These are phyloP conservation scores for Phytophthora hibernalis DNA, from an alignment of 352 stramenopile species.

Conservation along the genomic window DNA sequence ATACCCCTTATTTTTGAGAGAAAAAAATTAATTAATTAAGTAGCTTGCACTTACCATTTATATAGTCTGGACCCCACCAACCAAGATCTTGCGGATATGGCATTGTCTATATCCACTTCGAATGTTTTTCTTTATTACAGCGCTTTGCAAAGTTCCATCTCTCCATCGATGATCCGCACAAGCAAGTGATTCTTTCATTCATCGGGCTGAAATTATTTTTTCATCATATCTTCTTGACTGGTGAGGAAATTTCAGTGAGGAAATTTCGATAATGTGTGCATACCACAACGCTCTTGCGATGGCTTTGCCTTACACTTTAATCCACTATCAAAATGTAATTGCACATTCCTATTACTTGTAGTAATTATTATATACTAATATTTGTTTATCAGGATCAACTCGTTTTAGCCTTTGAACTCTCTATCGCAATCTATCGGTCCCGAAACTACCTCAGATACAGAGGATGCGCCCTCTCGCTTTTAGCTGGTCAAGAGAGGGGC, in stretches of 20 bases:
- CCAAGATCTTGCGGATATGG: not conserved
- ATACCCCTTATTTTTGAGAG: too few species aligned
- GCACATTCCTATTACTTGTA: too few species aligned
- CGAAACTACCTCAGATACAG: too few species aligned
- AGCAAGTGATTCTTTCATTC: too few species aligned
- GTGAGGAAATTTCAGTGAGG: not conserved
- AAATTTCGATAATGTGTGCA: not conserved
- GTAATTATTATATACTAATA: too few species aligned
- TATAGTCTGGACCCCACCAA: not conserved
- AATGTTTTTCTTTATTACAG: conserved; percentile 7
- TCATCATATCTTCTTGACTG: conserved; percentile 1
- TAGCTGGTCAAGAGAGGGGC: too few species aligned
- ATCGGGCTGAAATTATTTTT: conserved; percentile 8
- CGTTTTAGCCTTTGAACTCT: too few species aligned
- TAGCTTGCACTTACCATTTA: not conserved
- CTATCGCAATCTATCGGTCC: too few species aligned
- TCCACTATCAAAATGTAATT: too few species aligned
- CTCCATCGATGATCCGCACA: conserved; percentile 10
- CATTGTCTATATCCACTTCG: not conserved
- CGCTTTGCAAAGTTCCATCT: conserved; percentile 18
- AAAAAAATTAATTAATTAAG: too few species aligned
- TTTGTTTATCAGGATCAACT: too few species aligned
- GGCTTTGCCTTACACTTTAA: not conserved
- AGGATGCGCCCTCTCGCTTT: too few species aligned
- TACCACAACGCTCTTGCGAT: not conserved